Conservation (phyloP, 2,329 filamentous ascomycete species). For the Colletotrichum salicis region DNA sequence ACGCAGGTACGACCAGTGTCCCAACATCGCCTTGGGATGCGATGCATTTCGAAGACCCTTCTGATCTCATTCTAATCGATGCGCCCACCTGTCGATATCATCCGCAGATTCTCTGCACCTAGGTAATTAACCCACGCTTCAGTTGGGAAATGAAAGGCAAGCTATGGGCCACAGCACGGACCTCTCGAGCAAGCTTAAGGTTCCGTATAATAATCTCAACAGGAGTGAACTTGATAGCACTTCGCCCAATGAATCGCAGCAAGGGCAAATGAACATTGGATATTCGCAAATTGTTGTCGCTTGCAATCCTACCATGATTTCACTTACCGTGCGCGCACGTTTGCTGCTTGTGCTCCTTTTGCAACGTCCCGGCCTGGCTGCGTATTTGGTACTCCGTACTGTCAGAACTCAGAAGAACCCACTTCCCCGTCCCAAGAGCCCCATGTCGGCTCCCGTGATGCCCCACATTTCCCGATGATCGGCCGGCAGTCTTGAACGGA, state of each 20-base stretch:
- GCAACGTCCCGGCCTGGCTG: no score
- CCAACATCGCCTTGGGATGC: neutral
- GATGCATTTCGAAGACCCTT: neutral
- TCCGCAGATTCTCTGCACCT: neutral
- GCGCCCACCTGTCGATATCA: neutral
- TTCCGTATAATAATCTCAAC: neutral
- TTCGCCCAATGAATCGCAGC: neutral
- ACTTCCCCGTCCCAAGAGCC: neutral
- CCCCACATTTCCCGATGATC: conserved; percentile 6
- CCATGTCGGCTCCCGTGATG: neutral
- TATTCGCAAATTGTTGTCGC: neutral
- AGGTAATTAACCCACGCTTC: neutral
- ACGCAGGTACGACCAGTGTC: neutral
- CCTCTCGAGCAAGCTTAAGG: neutral
- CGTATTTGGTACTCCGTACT: no score
- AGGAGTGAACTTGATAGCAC: neutral
- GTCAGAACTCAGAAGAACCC: no score
- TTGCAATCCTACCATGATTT: neutral
- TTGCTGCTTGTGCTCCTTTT: neutral
- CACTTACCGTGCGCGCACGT: neutral
- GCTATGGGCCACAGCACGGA: neutral
- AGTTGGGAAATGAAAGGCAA: neutral
- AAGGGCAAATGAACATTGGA: neutral
- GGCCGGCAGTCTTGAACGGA: neutral
- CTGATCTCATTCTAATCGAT: neutral